phyloP scores from a whole-genome alignment of 495 filamentous ascomycete species.

The Penicillium argentinense region DNA sequence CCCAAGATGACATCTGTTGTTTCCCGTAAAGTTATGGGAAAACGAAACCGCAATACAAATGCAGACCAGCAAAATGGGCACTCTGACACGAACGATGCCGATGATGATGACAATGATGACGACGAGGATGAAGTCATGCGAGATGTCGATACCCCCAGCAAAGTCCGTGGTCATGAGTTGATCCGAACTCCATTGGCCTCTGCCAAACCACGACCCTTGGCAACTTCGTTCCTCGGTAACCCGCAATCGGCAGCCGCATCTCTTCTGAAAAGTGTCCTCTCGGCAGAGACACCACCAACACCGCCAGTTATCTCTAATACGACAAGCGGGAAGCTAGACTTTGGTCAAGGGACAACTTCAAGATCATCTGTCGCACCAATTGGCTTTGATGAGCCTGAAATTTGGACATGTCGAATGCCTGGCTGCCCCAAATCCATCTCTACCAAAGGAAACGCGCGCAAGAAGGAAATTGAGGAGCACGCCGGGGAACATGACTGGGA shows the following conservation, averaged over 20 bases:
- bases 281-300: slow-evolving; percentile 21
- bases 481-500: slow-evolving; percentile 64
- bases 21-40: slow-evolving; percentile 43
- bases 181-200: slow-evolving; percentile 45
- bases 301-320: slow-evolving; percentile 2
- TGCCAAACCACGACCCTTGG: slow-evolving; percentile 32
- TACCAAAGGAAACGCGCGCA: slow-evolving; percentile 55
- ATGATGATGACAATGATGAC: slow-evolving; percentile 32
- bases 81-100: slow-evolving; percentile 37
- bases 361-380: slow-evolving; percentile 10
- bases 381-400: slow-evolving; percentile 54
- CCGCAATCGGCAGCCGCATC: slow-evolving; percentile 27
- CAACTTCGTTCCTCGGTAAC: slow-evolving; percentile 37
- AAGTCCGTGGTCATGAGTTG: slow-evolving; percentile 40
- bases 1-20: slow-evolving; percentile 43
- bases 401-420: slow-evolving; percentile 69
- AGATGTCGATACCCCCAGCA: slow-evolving; percentile 48
- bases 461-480: slow-evolving; percentile 63
- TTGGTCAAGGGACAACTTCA: slow-evolving; percentile 38
- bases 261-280: slow-evolving; percentile 36
- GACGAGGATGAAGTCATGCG: slow-evolving; percentile 40
- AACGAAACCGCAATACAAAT: slow-evolving; percentile 44
- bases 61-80: slow-evolving; percentile 31
- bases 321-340: slow-evolving; percentile 34
- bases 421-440: slow-evolving; percentile 64